phyloP scores from a whole-genome alignment of 2,329 filamentous ascomycete genomes.

The Trichoderma sp. region DNA sequence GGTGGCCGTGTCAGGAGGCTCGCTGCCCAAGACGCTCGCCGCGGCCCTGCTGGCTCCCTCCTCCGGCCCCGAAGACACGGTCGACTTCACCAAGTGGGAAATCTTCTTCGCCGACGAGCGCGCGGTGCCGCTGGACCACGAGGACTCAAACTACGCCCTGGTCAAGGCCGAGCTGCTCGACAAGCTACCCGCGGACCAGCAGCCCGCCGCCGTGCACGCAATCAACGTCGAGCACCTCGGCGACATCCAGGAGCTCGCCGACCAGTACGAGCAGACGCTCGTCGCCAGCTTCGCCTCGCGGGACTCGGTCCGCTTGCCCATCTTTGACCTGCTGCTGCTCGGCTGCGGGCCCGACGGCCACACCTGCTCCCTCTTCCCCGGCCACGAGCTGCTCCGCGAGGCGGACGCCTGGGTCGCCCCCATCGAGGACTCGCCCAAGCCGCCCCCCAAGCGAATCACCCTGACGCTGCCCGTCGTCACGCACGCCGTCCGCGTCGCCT shows the following conservation, averaged over 20 bases:
- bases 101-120: constrained; percentile 99
- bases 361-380: constrained; percentile 94
- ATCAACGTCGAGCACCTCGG: constrained; percentile 66
- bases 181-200: constrained; percentile 70
- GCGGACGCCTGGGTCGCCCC: constrained; percentile 86
- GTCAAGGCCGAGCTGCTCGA: constrained; percentile 84
- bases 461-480: constrained; percentile 87
- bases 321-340: constrained; percentile 91
- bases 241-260: constrained; percentile 87
- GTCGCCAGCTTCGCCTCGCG: constrained; percentile 84
- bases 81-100: constrained; percentile 87
- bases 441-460: constrained; percentile 85
- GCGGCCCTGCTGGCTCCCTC: constrained; percentile 69
- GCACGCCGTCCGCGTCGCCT: constrained; percentile 82
- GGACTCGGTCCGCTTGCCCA: constrained; percentile 89
- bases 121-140: constrained; percentile 85
- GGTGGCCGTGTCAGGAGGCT: constrained; percentile 89
- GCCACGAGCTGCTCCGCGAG: constrained; percentile 82
- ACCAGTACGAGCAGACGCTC: constrained; percentile 86
- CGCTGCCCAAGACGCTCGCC: constrained; percentile 83
- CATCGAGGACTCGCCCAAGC: constrained; percentile 93
- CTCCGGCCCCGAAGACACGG: constrained; percentile 54
- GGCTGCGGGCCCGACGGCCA: constrained; percentile 96
- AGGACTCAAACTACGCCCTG: constrained; percentile 90
- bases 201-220: constrained; percentile 70